Conservation (phyloP, 345 rosid genomes). For the Melaleuca alternifolia region DNA sequence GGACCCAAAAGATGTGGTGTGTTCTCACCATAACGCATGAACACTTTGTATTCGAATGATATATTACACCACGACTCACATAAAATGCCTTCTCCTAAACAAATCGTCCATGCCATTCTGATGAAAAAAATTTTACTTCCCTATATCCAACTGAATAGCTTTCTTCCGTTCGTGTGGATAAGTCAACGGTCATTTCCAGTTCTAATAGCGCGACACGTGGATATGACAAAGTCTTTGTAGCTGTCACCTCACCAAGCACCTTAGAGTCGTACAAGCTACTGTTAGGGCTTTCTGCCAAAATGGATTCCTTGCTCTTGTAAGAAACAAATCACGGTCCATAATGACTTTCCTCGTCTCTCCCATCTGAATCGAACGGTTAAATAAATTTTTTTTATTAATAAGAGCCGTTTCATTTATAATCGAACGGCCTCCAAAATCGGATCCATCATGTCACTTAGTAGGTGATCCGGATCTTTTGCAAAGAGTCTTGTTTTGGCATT, state of each 20-base stretch:
- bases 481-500: not conserved
- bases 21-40: rapidly evolving
- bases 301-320: no score
- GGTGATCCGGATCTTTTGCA: no score
- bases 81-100: not conserved
- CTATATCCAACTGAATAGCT: not conserved
- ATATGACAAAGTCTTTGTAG: not conserved
- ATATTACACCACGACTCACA: not conserved
- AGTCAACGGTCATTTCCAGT: not conserved
- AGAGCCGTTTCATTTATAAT: no score
- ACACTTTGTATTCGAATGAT: not conserved
- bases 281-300: not conserved
- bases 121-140: not conserved
- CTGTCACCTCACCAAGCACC: not conserved
- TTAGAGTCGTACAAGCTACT: not conserved
- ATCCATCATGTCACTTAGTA: no score
- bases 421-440: no score
- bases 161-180: not conserved
- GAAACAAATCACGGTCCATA: no score
- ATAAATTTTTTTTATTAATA: no score
- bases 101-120: not conserved
- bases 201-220: not conserved
- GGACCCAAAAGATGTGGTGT: not conserved
- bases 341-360: no score
- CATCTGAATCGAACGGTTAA: no score